A percentile compares a stretch with the other conserved stretches of the same genome.
Conservation (phyloP, 1,139 yeast genomes). For the Hansenula sp. region DNA sequence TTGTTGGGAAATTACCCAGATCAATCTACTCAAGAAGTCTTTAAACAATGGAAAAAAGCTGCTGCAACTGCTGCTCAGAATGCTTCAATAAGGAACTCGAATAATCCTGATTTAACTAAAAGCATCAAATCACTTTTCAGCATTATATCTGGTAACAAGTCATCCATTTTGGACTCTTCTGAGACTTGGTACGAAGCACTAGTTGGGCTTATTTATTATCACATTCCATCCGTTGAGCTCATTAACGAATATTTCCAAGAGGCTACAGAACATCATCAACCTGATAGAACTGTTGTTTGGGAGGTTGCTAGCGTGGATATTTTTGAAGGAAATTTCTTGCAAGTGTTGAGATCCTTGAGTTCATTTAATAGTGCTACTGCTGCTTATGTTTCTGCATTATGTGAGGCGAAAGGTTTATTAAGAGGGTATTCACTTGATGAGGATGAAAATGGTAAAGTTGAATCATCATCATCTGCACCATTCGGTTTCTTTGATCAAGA, state of each 20-base stretch:
- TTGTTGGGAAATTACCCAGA: constrained; percentile 30
- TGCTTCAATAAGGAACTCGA: constrained; percentile 15
- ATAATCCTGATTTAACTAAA: constrained; percentile 11
- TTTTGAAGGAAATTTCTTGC: constrained; percentile 52
- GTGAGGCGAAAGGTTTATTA: constrained; percentile 62
- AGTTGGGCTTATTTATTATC: constrained; percentile 56
- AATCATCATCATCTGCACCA: constrained; percentile 2
- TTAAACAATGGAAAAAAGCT: constrained; percentile 32
- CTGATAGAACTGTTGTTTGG: constrained; percentile 43
- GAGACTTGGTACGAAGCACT: constrained; percentile 71
- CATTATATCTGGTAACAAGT: constrained; percentile 44
- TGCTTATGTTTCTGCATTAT: constrained; percentile 57
- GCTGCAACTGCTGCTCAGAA: constrained; percentile 21
- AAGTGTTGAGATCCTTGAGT: constrained; percentile 59
- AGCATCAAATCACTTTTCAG: constrained; percentile 14
- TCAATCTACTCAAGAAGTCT: constrained; percentile 22
- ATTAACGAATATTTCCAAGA: constrained; percentile 37
- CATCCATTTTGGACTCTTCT: constrained; percentile 43
- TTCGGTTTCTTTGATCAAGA: constrained; percentile 24
- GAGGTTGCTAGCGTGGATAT: constrained; percentile 60
- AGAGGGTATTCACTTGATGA: constrained; percentile 31
- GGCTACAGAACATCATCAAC: constrained; percentile 29
- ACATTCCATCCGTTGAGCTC: constrained; percentile 48
- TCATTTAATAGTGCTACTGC: constrained; percentile 63
- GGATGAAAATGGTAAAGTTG: constrained; percentile 12